Conservation (phyloP, 164 flowering plant species). For the Vitis riparia region DNA sequence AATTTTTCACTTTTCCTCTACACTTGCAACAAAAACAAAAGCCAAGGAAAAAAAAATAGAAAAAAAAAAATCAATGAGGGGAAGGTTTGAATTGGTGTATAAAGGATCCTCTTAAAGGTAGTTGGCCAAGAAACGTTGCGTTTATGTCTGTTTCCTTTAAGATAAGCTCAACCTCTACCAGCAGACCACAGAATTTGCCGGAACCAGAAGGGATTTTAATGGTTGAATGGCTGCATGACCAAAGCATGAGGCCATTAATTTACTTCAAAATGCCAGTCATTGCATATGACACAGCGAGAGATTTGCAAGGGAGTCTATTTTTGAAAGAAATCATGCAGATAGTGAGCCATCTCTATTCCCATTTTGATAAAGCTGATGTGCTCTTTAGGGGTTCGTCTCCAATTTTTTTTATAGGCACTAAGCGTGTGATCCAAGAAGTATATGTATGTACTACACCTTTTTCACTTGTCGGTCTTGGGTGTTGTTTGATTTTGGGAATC, state of each 20-base stretch:
- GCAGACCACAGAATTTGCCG: slow-evolving; percentile 39
- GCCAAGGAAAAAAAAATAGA: too few species aligned
- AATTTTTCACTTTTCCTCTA: too few species aligned
- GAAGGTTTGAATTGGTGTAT: neutral
- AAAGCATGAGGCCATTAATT: slow-evolving; percentile 38
- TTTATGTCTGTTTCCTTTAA: neutral
- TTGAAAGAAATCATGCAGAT: slow-evolving; percentile 41
- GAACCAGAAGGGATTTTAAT: slow-evolving; percentile 8
- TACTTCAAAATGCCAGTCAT: slow-evolving; percentile 12
- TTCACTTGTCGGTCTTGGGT: neutral
- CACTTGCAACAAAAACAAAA: too few species aligned
- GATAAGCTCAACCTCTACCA: slow-evolving; percentile 6
- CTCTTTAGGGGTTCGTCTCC: slow-evolving; percentile 23
- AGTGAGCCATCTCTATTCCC: slow-evolving; percentile 10
- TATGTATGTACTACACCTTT: slow-evolving; percentile 9
- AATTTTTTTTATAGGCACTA: slow-evolving; percentile 59
- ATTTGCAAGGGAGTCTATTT: slow-evolving; percentile 32
- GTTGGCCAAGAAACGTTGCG: slow-evolving; percentile 30
- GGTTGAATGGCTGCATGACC: slow-evolving; percentile 6
- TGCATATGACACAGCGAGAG: slow-evolving; percentile 27
- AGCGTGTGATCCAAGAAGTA: slow-evolving; percentile 44
- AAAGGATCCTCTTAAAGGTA: slow-evolving; percentile 10
- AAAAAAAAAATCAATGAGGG: neutral
- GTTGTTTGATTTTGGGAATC: neutral
- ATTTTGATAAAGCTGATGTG: slow-evolving; percentile 7